Base-by-base conservation (phyloP, 495 filamentous ascomycete species). In the Penicillium samsonianum region DNA sequence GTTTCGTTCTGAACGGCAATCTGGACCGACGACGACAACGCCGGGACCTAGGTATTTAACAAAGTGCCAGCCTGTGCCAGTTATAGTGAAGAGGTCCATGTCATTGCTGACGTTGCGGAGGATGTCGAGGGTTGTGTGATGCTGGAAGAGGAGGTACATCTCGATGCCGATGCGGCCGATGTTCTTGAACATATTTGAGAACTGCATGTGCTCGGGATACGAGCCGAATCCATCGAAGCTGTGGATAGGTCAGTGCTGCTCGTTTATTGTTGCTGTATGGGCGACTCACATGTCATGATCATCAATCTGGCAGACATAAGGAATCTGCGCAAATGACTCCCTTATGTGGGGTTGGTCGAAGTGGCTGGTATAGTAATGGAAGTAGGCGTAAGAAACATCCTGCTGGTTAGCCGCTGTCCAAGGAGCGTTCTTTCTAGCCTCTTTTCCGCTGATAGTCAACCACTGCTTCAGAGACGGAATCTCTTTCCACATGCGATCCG, bases 141-240 rank as follows among this genome's bases (percentile, higher is more conserved):
- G 94, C 65, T 98, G 94, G 78, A 98, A 98, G 19, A 98, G 85
- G n/a, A 98, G 81, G 66, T 97, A 98, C 91, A 96, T 97, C 58
- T 97, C 91, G 52, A 96, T 93, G n/a, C 90, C 95, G 26, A 98
- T 87, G 22, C 94, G 88, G 23, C 94, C 94, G 62, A 98, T 96
- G 69, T 96, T 96, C 71, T 96, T 96, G 80, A 98, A 97, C 77
- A 97, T 91, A 55, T 95, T 87, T 1, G 90, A 96, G 65, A 88
- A 89, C 68, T 98, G 94, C 93, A 98, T 97, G 64, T 98, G 96
- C 58, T 96, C 92, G 2, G 94, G 94, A 61, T 98, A 98, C 2
- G 90, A 94, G 19, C 94, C 94, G 56, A 92, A 98, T n/a, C 94
- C 94, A 67, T 98, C 94, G 65, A 98, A 98, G 48, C 92, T 96